phyloP scores from a whole-genome alignment of 148 eudicot genomes.

The Linanthus parryae region DNA sequence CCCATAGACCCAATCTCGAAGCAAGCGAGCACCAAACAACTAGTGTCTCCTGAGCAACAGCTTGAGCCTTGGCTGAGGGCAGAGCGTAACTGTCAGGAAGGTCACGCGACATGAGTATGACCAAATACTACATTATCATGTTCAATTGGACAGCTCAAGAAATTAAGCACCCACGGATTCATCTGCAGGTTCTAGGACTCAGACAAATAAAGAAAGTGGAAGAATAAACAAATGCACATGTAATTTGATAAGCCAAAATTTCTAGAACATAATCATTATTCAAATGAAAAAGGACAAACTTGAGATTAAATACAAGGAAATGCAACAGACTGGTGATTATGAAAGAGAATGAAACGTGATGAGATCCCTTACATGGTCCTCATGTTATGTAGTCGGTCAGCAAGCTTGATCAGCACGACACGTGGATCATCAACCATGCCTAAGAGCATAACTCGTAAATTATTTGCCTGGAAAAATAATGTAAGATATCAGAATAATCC shows the following conservation, averaged over 20 bases:
- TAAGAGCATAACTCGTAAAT: slow-evolving; percentile 85
- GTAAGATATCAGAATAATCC: slow-evolving; percentile 6
- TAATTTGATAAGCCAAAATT: not conserved
- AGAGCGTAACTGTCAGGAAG: slow-evolving; percentile 68
- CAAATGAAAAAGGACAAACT: not conserved
- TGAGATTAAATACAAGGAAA: not conserved
- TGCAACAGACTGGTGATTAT: slow-evolving; percentile 5
- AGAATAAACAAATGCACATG: not conserved
- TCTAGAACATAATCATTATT: not conserved
- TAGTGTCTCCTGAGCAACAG: slow-evolving; percentile 89
- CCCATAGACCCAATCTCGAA: slow-evolving; percentile 93
- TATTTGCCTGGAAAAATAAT: slow-evolving; percentile 54
- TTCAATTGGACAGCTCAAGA: too few species aligned
- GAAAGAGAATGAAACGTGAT: slow-evolving; percentile 1
- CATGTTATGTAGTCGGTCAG: slow-evolving; percentile 99
- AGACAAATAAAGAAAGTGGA: not conserved
- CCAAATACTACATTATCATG: too few species aligned
- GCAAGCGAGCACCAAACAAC: slow-evolving; percentile 98
- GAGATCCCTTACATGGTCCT: slow-evolving; percentile 76
- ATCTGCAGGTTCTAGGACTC: not conserved
- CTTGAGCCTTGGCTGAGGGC: slow-evolving; percentile 77
- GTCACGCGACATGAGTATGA: not conserved
- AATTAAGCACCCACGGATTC: not conserved
- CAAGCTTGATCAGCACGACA: slow-evolving; percentile 94
- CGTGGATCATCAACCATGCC: slow-evolving; percentile 99